Conservation (phyloP, 345 rosid genomes). For the Psidium friedrichsthalianum region DNA sequence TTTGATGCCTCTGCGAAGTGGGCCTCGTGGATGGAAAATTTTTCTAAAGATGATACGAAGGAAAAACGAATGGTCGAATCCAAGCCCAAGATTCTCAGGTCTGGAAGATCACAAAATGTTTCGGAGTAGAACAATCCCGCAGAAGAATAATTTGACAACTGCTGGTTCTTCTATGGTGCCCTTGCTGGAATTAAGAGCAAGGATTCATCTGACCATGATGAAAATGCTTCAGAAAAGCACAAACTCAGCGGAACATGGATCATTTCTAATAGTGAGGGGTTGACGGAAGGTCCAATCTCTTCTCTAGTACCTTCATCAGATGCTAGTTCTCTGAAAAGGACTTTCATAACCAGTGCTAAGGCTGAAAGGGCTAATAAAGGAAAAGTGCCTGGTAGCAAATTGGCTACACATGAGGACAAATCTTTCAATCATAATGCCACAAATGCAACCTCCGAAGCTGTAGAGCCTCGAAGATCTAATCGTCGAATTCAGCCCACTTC, state of each 20-base stretch:
- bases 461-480: slow-evolving; percentile 86
- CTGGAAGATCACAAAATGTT: slow-evolving; percentile 31
- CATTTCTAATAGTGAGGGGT: slow-evolving; percentile 34
- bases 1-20: slow-evolving; percentile 55
- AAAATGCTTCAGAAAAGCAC: slow-evolving; percentile 26
- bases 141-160: slow-evolving; percentile 29
- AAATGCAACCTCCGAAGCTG: slow-evolving; percentile 25
- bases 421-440: slow-evolving; percentile 20
- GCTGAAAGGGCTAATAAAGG: slow-evolving; percentile 28
- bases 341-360: slow-evolving; percentile 17
- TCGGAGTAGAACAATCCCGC: slow-evolving; percentile 26
- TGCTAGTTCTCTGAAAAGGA: not conserved
- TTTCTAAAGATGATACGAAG: slow-evolving; percentile 35
- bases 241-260: slow-evolving; percentile 19
- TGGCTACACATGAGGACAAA: slow-evolving; percentile 38
- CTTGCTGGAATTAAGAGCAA: slow-evolving; percentile 30
- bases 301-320: slow-evolving; percentile 24
- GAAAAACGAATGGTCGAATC: slow-evolving; percentile 43
- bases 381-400: slow-evolving; percentile 23
- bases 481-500: slow-evolving; percentile 98
- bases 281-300: slow-evolving; percentile 35
- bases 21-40: slow-evolving; percentile 50
- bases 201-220: slow-evolving; percentile 27
- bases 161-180: slow-evolving; percentile 24
- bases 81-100: slow-evolving; percentile 40